Base-by-base conservation (phyloP, 768 basidiomycete genomes). In the Suillus tomentosus region DNA sequence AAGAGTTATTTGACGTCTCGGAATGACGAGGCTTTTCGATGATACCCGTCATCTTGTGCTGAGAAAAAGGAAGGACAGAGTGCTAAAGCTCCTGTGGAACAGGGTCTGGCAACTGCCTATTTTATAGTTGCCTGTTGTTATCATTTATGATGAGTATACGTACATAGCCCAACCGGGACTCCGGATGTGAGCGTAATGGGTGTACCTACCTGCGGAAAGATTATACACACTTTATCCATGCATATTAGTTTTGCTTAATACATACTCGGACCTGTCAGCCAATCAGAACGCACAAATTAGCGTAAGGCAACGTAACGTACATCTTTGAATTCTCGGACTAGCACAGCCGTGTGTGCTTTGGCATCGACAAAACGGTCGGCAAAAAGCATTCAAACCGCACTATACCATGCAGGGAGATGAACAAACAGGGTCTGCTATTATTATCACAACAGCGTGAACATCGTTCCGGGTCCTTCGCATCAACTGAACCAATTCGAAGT, bases 51-150 rank as follows among this genome's bases (percentile, higher is more conserved):
- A 77, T 77, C 40, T 48, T 51, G 57, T 19, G 40, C 51, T 65
- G 55, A 57, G 51, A 53, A 65, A 31, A 9, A 59, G 31, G 19
- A 58, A 58, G 57, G 27, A 58, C 40, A 6, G 15, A 24, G 55
- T 37, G 8, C 14, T 22, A 37, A 39, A 39, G n/a, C 55, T 56
- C n/a, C 36, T 40, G 15, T 24, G 56, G 56, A 57, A 40, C 8
- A 27, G 10, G 22, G 10, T 57, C 10, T 40, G 17, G 11, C 31
- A n/a, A 7, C 34, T 40, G 37, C 24, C 45, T 22, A 58, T 67
- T 73, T 76, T 75, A 75, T 75, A 75, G 43, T 3, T 17, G 3
- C 17, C 15, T 11, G 19, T 14, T 63, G n/a, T 39, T 39, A 37
- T 63, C 27, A 34, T 43, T 19, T 61, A 37, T 61, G 37, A 34